phyloP scores from a whole-genome alignment of 176 grass and related monocot genomes.

The Musa schizocarpa region DNA sequence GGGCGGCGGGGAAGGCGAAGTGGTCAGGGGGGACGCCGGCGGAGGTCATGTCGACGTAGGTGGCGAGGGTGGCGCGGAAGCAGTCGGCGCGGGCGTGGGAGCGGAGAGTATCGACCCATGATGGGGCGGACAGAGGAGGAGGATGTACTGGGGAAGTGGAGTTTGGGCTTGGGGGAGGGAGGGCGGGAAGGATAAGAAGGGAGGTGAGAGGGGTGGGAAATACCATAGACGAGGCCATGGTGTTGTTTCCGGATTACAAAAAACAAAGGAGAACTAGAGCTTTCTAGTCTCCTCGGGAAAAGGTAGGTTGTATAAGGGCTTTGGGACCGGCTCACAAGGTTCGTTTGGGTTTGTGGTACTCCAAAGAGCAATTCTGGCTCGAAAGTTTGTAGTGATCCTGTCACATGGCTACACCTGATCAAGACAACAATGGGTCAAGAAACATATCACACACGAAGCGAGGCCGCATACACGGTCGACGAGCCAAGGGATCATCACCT shows the following conservation, averaged over 20 bases:
- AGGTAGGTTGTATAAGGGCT: no score
- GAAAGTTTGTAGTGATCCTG: no score
- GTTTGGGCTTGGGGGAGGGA: constrained; percentile 11
- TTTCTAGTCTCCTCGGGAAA: no score
- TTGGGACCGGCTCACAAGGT: no score
- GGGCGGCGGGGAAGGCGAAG: constrained; percentile 54
- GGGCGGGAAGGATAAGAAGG: constrained; percentile 1
- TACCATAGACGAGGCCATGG: neutral
- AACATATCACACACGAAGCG: no score
- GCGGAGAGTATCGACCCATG: constrained; percentile 38
- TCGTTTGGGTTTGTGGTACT: no score
- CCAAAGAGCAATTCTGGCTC: no score
- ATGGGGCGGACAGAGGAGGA: neutral
- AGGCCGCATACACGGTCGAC: no score
- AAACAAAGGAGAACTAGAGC: neutral
- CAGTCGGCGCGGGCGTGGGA: constrained; percentile 28
- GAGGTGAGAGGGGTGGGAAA: neutral
- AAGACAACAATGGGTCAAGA: no score
- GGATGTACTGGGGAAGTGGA: neutral
- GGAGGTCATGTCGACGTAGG: constrained; percentile 38
- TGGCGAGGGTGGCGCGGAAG: constrained; percentile 37
- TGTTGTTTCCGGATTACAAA: neutral
- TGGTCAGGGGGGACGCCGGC: constrained; percentile 30
- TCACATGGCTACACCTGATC: no score
- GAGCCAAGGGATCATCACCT: no score